phyloP scores from a whole-genome alignment of 1,284 basidiomycete genomes.

The Trametes polyzona region DNA sequence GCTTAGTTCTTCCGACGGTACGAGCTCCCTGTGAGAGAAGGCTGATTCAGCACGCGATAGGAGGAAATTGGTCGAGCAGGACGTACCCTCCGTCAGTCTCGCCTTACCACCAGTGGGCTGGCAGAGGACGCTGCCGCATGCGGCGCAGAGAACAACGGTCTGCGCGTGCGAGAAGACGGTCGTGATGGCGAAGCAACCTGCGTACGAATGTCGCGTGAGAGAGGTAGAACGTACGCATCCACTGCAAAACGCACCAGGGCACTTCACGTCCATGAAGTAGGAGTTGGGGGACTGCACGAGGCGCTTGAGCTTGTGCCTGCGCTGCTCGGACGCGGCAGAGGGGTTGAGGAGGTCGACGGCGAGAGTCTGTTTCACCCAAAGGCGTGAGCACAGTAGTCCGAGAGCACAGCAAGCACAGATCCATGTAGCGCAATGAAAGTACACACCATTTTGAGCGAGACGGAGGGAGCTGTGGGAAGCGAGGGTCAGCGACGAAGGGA shows the following conservation, averaged over 20 bases:
- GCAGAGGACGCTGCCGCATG: slow-evolving; percentile 95
- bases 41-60: slow-evolving; percentile 9
- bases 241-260: slow-evolving; percentile 75
- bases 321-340: slow-evolving; percentile 84
- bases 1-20: slow-evolving; percentile 86
- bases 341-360: slow-evolving; percentile 99
- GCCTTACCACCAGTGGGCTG: slow-evolving; percentile 99
- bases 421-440: background rate
- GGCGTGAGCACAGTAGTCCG: background rate
- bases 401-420: background rate
- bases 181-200: slow-evolving; percentile 95
- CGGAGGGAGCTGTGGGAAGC: slow-evolving; percentile 22
- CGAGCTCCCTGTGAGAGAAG: slow-evolving; percentile 65
- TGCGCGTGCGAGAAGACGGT: slow-evolving; percentile 96
- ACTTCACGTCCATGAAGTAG: slow-evolving; percentile 99
- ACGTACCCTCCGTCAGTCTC: slow-evolving; percentile 95
- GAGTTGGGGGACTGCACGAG: slow-evolving; percentile 98
- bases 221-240: background rate
- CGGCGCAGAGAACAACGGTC: slow-evolving; percentile 90
- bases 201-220: background rate
- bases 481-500: slow-evolving; percentile 29
- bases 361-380: slow-evolving; percentile 74
- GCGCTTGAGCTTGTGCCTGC: slow-evolving; percentile 98
- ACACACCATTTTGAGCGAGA: slow-evolving; percentile 36
- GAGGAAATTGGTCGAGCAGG: background rate